Conservation (phyloP, 805 yeast genomes). For the Teunomyces stri region DNA sequence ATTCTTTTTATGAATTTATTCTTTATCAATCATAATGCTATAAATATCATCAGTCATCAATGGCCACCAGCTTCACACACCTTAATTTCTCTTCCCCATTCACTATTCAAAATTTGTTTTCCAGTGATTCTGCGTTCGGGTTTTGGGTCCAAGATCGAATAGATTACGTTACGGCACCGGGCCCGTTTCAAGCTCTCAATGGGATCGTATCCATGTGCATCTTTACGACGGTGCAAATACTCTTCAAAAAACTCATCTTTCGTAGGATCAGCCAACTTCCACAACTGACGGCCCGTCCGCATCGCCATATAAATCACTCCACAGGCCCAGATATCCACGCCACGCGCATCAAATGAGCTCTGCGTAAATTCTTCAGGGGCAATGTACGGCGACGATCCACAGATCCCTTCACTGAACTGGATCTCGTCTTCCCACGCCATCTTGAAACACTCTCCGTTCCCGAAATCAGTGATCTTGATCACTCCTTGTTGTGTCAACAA, state of each 20-base stretch:
- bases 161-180: constrained; percentile 87
- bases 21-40: no score
- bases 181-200: constrained; percentile 83
- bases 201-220: constrained; percentile 86
- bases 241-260: constrained; percentile 79
- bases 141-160: constrained; percentile 88
- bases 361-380: constrained; percentile 81
- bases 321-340: constrained; percentile 89
- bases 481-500: constrained; percentile 69
- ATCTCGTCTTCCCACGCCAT: constrained; percentile 81
- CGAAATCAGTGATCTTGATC: constrained; percentile 84
- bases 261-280: constrained; percentile 74
- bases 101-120: constrained; percentile 82
- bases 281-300: constrained; percentile 91
- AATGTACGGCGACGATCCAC: constrained; percentile 87
- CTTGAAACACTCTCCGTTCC: constrained; percentile 77
- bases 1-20: no score
- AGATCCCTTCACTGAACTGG: constrained; percentile 69
- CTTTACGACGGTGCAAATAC: constrained; percentile 76
- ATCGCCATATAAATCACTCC: constrained; percentile 92
- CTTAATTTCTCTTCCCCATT: constrained; percentile 90
- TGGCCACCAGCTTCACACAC: constrained; percentile 67
- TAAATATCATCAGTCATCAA: neutral
- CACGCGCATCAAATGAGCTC: constrained; percentile 73
- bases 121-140: constrained; percentile 87